Evolutionary conservation across 805 yeast species (phyloP), one percentile per base, ranked within the genome.

Genomic region (Starmerella ratchasimensis): DNA sequence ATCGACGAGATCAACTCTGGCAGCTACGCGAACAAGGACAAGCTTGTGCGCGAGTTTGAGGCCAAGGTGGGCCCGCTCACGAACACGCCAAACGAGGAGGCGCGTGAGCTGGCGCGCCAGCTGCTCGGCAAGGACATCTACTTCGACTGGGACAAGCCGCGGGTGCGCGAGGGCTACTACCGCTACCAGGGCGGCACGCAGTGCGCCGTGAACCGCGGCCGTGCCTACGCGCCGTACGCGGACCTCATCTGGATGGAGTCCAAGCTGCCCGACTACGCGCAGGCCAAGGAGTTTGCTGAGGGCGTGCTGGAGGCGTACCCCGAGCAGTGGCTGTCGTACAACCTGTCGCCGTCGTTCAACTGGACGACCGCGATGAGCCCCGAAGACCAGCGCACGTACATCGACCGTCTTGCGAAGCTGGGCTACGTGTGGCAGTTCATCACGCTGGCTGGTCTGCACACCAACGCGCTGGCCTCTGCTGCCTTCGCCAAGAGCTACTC

Each of bases 241-340:
- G 97, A 86, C 62, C 69, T 88, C 66, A 76, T 86, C 52, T 88
- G 97, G 97, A 86, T 88, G 96, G 97, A 88, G 69, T 78, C 94
- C 43, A 86, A 86, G 61, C 72, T 81, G 51, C 97, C 97, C 50
- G 94, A 84, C 62, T 86, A 72, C 64, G 71, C 68, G 43, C 97
- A 88, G 67, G 97, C 96, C 47, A 73, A 76, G 63, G 94, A 83
- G 65, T 88, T 88, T 56, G 90, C 97, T 39, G 80, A 75, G 32
- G 96, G 97, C 56, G 93, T 88, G 48, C 72, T 76, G 58, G 71
- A 73, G 24, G 67, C 67, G 42, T 80, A 60, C 63, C 97, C 97
- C 50, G 70, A 80, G 48, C 86, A 88, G 64, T 86, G 96, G 97
- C 71, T 88, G 51, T 93, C 96, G 37, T 88, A 88, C 69, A 88